Percentiles rank a stretch among this genome's conserved stretches.
These are phyloP conservation scores for Odonthalia washingtoniensis DNA, from an alignment of 31 red algal species.

Conservation along the genomic window DNA sequence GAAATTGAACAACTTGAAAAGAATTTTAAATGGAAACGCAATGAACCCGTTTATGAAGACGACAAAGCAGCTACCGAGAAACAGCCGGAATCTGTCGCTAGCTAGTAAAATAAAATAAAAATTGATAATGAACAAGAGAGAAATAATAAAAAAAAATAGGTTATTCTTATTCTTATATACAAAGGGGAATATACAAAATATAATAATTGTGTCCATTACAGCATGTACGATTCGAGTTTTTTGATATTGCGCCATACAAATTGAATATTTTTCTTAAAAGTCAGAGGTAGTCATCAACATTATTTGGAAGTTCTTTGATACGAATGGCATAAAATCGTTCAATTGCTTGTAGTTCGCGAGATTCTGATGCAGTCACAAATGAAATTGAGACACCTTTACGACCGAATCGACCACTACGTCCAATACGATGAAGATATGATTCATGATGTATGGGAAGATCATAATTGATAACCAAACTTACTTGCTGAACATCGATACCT, in stretches of 20 bases:
- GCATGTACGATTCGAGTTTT: no score
- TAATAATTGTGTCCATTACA: not conserved
- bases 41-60: conserved; percentile 66
- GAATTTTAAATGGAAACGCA: conserved; percentile 70
- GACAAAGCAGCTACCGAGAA: conserved; percentile 27
- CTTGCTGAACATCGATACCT: conserved; percentile 95
- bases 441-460: conserved; percentile 81
- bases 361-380: conserved; percentile 80
- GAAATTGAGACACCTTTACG: conserved; percentile 94
- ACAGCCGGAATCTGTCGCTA: not conserved
- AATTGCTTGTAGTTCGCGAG: conserved; percentile 72
- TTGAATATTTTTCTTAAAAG: not conserved
- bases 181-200: conserved; percentile 3
- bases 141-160: no score
- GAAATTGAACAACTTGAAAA: conserved; percentile 76
- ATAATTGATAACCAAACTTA: conserved; percentile 88
- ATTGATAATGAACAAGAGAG: no score
- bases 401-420: conserved; percentile 88
- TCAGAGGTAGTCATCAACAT: conserved; percentile 82
- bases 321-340: conserved; percentile 89
- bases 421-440: conserved; percentile 91
- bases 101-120: not conserved
- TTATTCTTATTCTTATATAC: no score
- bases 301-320: conserved; percentile 89
- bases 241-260: no score